Evolutionary conservation across 805 yeast species (phyloP).

Genomic region (Wickerhamomyces rabaulensis): DNA sequence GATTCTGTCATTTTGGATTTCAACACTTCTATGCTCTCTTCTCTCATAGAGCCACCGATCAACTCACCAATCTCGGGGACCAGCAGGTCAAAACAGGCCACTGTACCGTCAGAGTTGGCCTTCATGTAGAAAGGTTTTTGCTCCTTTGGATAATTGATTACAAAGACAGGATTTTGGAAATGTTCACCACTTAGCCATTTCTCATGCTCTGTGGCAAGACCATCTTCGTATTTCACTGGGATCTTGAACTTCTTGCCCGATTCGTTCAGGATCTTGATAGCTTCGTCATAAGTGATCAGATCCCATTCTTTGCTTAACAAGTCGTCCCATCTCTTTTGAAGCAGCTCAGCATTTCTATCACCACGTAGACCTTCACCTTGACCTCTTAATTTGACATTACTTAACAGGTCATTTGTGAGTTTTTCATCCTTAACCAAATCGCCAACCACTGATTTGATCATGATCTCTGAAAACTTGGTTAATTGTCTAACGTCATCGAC

Average conservation of each 20-base stretch:
- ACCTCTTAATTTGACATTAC: slow-evolving; percentile 2
- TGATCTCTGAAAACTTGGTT: slow-evolving; percentile 59
- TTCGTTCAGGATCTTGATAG: slow-evolving; percentile 46
- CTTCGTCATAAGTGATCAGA: slow-evolving; percentile 69
- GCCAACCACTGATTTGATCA: slow-evolving; percentile 53
- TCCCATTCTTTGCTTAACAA: slow-evolving; percentile 55
- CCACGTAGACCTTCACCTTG: slow-evolving; percentile 25
- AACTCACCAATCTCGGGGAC: slow-evolving; percentile 92
- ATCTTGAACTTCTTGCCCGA: slow-evolving; percentile 32
- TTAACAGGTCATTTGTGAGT: slow-evolving; percentile 16
- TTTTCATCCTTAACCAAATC: slow-evolving; percentile 22
- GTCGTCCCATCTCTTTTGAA: slow-evolving; percentile 49
- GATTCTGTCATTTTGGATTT: slow-evolving; percentile 43
- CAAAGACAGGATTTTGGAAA: slow-evolving; percentile 74
- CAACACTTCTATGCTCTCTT: slow-evolving; percentile 51
- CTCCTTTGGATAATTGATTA: slow-evolving; percentile 76
- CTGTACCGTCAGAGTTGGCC: slow-evolving; percentile 49
- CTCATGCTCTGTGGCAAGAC: slow-evolving; percentile 81
- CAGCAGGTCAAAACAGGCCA: slow-evolving; percentile 83
- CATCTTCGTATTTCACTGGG: slow-evolving; percentile 63
- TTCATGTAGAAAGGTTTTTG: slow-evolving; percentile 95
- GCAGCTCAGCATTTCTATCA: slow-evolving; percentile 26
- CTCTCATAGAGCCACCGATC: slow-evolving; percentile 92
- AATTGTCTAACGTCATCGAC: slow-evolving; percentile 52
- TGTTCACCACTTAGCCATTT: slow-evolving; percentile 76